Evolutionary conservation across 1,284 basidiomycete genomes (phyloP), one percentile per base, ranked within the genome.

Genomic region (Leucoagaricus sp.): DNA sequence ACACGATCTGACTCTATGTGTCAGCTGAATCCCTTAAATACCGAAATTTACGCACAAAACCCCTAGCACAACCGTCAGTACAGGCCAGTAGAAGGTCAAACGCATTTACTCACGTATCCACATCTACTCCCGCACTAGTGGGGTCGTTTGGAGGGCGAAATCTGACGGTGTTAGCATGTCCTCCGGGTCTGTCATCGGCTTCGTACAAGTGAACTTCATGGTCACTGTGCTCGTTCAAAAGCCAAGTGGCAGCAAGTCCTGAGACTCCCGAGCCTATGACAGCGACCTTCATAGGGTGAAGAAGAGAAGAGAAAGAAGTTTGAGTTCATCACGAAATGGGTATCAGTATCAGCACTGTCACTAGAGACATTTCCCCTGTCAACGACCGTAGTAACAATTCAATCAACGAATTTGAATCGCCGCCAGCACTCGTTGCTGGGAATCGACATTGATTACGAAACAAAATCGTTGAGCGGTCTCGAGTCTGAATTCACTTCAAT

Each of bases 151-250:
- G 76, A 42, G 69, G 74, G 10, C 65, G 69, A 67, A 85, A 92
- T 15, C 68, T 68, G 12, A 91, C 85, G 0, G 91, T 93, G 65
- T 94, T 87, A 15, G 90, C 88, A 68, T 94, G 91, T 1, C 91
- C 91, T 19, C 92, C 91, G 0, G 86, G 80, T 50, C 86, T 81
- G 47, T 72, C 69, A 49, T 86, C 85, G 0, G 85, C 78, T 68
- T 94, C 91, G 68, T 86, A 93, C 0, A 94, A 73, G 64, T 93
- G 87, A 3, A 93, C 91, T 67, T 91, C 83, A 68, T 93, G 89
- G 41, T 86, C 81, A 46, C 87, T 90, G 66, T 88, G 76, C 66
- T 94, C 88, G 67, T 94, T 93, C 60, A 94, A 74, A 13, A 85
- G 65, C 91, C 91, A 94, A 15, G 87, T 84, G 5, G 91, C 87